These are phyloP conservation scores for Mesembryanthemum crystallinum DNA, from an alignment of 148 eudicot species.

Conservation along the genomic window DNA sequence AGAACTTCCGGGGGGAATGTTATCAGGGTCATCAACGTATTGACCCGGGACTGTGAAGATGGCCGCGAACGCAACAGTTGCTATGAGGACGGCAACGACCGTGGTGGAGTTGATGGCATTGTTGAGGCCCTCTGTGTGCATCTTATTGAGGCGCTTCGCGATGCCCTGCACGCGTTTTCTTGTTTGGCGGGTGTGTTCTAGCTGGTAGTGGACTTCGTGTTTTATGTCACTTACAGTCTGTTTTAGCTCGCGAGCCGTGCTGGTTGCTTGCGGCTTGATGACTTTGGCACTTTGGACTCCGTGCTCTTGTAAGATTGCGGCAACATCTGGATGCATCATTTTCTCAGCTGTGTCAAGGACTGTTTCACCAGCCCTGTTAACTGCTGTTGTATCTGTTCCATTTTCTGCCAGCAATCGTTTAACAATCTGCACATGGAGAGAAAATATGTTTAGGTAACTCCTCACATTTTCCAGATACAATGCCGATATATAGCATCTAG, in stretches of 20 bases:
- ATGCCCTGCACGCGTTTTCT: constrained; percentile 65
- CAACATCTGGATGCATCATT: constrained; percentile 39
- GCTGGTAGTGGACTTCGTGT: constrained; percentile 77
- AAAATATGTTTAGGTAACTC: constrained; percentile 1
- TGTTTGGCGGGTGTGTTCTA: constrained; percentile 72
- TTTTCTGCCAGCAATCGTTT: constrained; percentile 45
- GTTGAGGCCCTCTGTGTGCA: constrained; percentile 79
- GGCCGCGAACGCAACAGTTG: constrained; percentile 84
- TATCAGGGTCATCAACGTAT: constrained; percentile 50
- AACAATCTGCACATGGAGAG: constrained; percentile 56
- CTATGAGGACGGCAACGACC: constrained; percentile 74
- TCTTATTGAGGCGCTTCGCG: constrained; percentile 66
- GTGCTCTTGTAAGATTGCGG: constrained; percentile 45
- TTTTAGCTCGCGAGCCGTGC: constrained; percentile 64
- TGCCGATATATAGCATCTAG: background rate
- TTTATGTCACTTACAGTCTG: constrained; percentile 83
- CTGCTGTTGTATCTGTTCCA: constrained; percentile 45
- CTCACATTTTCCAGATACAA: background rate
- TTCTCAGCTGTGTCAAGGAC: constrained; percentile 77
- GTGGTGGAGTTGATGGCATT: constrained; percentile 82
- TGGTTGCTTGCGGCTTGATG: constrained; percentile 49
- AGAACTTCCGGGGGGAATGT: constrained; percentile 49
- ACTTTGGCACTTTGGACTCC: constrained; percentile 54
- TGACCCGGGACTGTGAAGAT: constrained; percentile 76
- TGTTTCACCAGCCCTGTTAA: constrained; percentile 72